Conservation (phyloP, 192 early-diverging fungal species). For the Kickxella alabastrina region DNA sequence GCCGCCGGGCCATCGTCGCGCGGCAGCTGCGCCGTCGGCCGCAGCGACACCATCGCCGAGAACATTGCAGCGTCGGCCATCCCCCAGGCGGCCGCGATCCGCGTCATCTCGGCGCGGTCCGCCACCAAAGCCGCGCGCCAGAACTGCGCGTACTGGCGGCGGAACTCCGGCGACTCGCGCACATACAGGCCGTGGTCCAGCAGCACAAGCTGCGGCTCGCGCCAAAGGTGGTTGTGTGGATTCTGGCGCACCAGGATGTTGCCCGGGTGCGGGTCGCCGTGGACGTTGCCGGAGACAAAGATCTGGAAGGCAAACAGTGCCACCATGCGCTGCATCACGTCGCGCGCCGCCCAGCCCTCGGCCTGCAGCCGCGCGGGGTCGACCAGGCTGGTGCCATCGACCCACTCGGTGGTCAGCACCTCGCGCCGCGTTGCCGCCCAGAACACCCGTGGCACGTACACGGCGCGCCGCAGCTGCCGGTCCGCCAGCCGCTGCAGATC, state of each 20-base stretch:
- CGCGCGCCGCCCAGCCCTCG: slow-evolving; percentile 34
- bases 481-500: slow-evolving; percentile 54
- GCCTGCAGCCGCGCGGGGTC: slow-evolving; percentile 37
- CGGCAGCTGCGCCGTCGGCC: slow-evolving; percentile 4
- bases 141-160: slow-evolving; percentile 73
- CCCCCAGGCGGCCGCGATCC: slow-evolving; percentile 72
- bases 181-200: slow-evolving; percentile 94
- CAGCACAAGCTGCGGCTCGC: slow-evolving; percentile 65
- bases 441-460: slow-evolving; percentile 77
- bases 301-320: slow-evolving; percentile 85
- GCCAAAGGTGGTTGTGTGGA: slow-evolving; percentile 41
- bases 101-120: slow-evolving; percentile 59
- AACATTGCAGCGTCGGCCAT: slow-evolving; percentile 42
- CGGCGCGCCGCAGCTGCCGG: slow-evolving; percentile 41
- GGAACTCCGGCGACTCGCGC: slow-evolving; percentile 64
- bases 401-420: slow-evolving; percentile 87
- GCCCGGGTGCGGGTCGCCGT: slow-evolving; percentile 82
- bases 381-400: slow-evolving; percentile 73
- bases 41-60: slow-evolving; percentile 43
- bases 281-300: slow-evolving; percentile 81
- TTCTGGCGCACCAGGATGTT: slow-evolving; percentile 77
- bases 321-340: slow-evolving; percentile 70
- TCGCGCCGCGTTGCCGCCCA: slow-evolving; percentile 64
- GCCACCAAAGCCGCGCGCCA: slow-evolving; percentile 80
- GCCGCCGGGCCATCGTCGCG: not conserved